Evolutionary conservation across 1,139 yeast genomes (phyloP).

Genomic region (Candida tunisiensis): DNA sequence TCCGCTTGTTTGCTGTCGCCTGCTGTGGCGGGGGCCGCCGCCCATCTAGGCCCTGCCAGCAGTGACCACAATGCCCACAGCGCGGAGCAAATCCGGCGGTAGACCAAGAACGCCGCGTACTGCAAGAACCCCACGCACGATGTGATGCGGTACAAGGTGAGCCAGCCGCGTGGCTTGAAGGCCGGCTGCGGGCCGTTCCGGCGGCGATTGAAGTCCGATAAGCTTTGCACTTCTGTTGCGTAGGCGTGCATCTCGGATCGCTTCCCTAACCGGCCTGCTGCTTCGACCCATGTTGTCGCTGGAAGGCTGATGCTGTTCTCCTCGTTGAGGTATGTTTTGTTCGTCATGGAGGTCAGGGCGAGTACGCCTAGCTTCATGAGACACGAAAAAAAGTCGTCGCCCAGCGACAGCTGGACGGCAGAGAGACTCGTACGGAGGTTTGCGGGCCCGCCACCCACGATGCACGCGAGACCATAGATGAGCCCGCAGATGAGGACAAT

Average conservation of each 20-base stretch:
- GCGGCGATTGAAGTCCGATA: background rate
- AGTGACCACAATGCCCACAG: too few relatives aligned
- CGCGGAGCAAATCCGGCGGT: too few relatives aligned
- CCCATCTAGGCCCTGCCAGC: too few relatives aligned
- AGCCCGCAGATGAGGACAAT: constrained; percentile 32
- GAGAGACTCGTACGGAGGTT: constrained; percentile 21
- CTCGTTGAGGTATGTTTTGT: constrained; percentile 48
- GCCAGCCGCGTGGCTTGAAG: background rate
- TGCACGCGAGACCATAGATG: constrained; percentile 37
- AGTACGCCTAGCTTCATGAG: constrained; percentile 42
- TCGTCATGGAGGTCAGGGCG: constrained; percentile 50
- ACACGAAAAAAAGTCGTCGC: constrained; percentile 53
- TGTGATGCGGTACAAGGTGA: background rate
- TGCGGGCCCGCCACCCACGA: constrained; percentile 38
- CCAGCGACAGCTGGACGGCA: constrained; percentile 19
- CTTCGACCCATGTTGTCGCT: constrained; percentile 44
- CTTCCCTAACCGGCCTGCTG: background rate
- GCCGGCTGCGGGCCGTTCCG: constrained; percentile 1
- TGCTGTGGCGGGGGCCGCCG: too few relatives aligned
- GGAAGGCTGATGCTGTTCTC: constrained; percentile 32
- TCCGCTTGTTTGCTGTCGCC: too few relatives aligned
- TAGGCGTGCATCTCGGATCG: background rate
- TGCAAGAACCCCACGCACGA: too few relatives aligned
- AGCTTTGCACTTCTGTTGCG: background rate
- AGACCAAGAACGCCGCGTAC: too few relatives aligned